Conservation (phyloP, 2,329 filamentous ascomycete genomes). For the Aspergillus sclerotialis region DNA sequence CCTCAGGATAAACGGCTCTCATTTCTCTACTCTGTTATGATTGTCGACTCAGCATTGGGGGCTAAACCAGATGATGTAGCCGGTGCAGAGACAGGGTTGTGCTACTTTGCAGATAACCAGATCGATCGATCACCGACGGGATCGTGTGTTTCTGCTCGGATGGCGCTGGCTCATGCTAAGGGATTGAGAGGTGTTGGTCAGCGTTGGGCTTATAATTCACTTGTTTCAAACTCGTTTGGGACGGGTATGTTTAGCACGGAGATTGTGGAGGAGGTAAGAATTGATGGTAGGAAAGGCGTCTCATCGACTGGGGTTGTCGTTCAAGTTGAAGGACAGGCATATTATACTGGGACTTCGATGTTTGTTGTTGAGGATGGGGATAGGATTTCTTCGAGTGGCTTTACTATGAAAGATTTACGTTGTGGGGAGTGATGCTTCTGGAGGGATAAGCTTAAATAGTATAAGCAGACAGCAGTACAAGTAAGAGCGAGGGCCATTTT, state of each 20-base stretch:
- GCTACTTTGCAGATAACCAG: conserved; percentile 41
- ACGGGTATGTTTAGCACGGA: conserved; percentile 18
- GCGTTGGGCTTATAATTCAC: conserved; percentile 29
- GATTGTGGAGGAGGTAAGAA: conserved; percentile 11
- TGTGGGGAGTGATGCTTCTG: not conserved
- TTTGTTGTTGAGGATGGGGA: conserved; percentile 26
- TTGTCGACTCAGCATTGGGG: conserved; percentile 24
- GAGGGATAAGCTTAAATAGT: too few relatives aligned
- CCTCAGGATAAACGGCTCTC: conserved; percentile 26
- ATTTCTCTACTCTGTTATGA: conserved; percentile 38
- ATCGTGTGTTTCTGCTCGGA: conserved; percentile 30
- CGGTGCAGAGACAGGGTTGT: conserved; percentile 37
- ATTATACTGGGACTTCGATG: conserved; percentile 22
- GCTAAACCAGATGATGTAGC: conserved; percentile 7
- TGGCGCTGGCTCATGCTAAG: conserved; percentile 30
- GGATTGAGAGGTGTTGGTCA: conserved; percentile 13
- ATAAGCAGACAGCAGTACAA: too few relatives aligned
- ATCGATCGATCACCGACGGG: conserved; percentile 41
- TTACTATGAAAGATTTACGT: conserved; percentile 10
- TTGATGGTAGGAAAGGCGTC: conserved; percentile 2
- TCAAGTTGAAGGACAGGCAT: conserved; percentile 25
- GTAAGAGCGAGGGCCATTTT: too few relatives aligned
- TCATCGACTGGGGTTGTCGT: conserved; percentile 14
- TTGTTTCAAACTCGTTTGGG: conserved; percentile 25
- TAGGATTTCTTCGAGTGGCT: conserved; percentile 12